phyloP scores from a whole-genome alignment of 2,329 filamentous ascomycete genomes.

The Ophiostoma sp. region DNA sequence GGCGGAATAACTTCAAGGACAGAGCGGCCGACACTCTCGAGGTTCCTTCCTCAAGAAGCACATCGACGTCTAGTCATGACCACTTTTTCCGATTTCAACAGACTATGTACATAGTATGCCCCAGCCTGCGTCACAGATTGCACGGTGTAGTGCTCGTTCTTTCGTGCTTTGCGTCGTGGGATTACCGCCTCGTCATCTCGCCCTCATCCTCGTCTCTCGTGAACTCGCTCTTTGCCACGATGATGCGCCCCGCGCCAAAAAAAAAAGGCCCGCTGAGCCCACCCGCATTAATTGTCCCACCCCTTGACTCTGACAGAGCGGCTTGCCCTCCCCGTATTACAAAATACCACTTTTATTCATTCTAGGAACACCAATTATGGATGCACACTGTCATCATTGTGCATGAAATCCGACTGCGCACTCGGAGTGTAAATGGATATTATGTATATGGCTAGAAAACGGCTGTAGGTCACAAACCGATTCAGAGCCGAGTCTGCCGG shows the following conservation, averaged over 20 bases:
- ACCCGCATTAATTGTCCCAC: background rate
- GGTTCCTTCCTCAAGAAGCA: background rate
- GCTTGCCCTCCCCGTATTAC: background rate
- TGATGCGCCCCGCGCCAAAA: slow-evolving; percentile 4
- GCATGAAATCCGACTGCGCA: background rate
- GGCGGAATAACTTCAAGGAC: background rate
- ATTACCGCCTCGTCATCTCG: background rate
- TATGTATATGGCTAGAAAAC: background rate
- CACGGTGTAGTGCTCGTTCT: background rate
- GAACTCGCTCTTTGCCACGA: slow-evolving; percentile 7
- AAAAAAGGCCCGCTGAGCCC: background rate
- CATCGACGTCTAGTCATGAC: background rate
- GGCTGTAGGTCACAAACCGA: background rate
- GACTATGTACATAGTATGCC: background rate
- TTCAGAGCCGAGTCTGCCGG: background rate
- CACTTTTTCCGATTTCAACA: background rate
- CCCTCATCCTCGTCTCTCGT: background rate
- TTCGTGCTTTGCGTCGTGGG: background rate
- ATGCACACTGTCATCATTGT: slow-evolving; percentile 10
- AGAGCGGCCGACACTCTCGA: background rate
- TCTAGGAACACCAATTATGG: background rate
- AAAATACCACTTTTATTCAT: background rate
- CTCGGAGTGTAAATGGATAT: slow-evolving; percentile 1
- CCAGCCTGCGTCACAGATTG: background rate
- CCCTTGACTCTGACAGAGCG: background rate